These are phyloP conservation scores for Boletus vinaceobasis DNA, from an alignment of 768 basidiomycete genomes.

Conservation along the genomic window DNA sequence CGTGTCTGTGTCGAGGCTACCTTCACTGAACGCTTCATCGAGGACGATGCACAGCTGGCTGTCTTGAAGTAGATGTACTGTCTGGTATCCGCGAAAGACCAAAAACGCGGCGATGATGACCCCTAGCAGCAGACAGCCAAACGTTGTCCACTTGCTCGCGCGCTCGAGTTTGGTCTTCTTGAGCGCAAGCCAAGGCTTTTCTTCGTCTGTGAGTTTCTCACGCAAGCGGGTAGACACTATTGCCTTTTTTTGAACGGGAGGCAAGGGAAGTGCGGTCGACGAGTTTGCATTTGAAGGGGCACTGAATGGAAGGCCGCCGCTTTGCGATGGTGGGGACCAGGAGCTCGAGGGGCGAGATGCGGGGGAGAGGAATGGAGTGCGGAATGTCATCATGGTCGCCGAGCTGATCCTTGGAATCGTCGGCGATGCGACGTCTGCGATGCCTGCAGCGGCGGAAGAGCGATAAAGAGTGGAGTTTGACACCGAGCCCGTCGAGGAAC, in stretches of 20 bases:
- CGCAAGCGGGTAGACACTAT: constrained; percentile 48
- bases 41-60: constrained; percentile 43
- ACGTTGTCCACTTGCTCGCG: constrained; percentile 49
- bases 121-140: constrained; percentile 41
- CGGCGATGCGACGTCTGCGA: constrained; percentile 9
- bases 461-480: constrained; percentile 32
- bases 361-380: constrained; percentile 67
- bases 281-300: constrained; percentile 29
- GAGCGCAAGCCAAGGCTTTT: constrained; percentile 47
- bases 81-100: constrained; percentile 43
- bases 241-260: constrained; percentile 36
- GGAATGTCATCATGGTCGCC: constrained; percentile 48
- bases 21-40: constrained; percentile 44
- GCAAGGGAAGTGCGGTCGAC: constrained; percentile 35
- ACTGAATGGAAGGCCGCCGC: constrained; percentile 22
- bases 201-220: constrained; percentile 45
- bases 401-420: constrained; percentile 40
- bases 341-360: constrained; percentile 60
- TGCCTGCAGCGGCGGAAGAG: constrained; percentile 20
- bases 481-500: constrained; percentile 21
- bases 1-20: constrained; percentile 38
- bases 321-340: constrained; percentile 57
- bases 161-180: constrained; percentile 27
- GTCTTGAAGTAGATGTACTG: constrained; percentile 36
- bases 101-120: constrained; percentile 39